Percentiles rank a stretch among this genome's conserved stretches.
Evolutionary conservation across 2,329 filamentous ascomycete genomes (phyloP).

Genomic region (Colletotrichum phormii): DNA sequence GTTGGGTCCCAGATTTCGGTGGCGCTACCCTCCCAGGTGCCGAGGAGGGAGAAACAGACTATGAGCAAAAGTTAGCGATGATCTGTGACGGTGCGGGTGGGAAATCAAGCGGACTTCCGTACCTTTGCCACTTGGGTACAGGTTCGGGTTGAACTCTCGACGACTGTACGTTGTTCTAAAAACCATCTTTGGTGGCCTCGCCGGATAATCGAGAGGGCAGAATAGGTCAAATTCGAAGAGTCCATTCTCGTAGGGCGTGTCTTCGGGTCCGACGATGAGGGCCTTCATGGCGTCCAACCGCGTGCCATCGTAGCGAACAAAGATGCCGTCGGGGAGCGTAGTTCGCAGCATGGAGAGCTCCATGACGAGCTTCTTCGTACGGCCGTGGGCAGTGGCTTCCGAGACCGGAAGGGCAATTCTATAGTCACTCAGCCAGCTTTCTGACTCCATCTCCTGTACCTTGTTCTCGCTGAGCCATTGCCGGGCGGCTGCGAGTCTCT

Average conservation of each 20-base stretch:
- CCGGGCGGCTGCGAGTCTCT: not conserved
- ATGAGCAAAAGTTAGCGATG: conserved; percentile 1
- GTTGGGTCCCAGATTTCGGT: conserved; percentile 54
- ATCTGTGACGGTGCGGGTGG: not conserved
- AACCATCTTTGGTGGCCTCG: conserved; percentile 51
- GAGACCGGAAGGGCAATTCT: no score
- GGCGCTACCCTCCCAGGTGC: conserved; percentile 56
- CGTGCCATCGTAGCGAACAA: conserved; percentile 56
- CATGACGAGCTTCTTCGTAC: conserved; percentile 60
- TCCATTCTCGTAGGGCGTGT: conserved; percentile 65
- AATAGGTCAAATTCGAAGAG: conserved; percentile 67
- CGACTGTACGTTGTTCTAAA: conserved; percentile 56
- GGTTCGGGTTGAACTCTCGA: conserved; percentile 57
- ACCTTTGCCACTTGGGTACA: conserved; percentile 61
- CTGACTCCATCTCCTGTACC: not conserved
- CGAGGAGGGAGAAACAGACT: conserved; percentile 63
- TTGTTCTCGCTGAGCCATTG: not conserved
- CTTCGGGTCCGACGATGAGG: conserved; percentile 60
- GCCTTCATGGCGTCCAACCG: conserved; percentile 63
- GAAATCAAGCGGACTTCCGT: not conserved
- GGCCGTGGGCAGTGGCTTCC: conserved; percentile 28
- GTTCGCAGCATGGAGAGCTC: conserved; percentile 59
- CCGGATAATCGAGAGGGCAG: conserved; percentile 55
- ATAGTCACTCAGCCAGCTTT: not conserved
- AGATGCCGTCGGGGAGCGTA: conserved; percentile 62